Base-by-base conservation (phyloP, 805 yeast genomes). In the Starmerella lactis-condensi region DNA sequence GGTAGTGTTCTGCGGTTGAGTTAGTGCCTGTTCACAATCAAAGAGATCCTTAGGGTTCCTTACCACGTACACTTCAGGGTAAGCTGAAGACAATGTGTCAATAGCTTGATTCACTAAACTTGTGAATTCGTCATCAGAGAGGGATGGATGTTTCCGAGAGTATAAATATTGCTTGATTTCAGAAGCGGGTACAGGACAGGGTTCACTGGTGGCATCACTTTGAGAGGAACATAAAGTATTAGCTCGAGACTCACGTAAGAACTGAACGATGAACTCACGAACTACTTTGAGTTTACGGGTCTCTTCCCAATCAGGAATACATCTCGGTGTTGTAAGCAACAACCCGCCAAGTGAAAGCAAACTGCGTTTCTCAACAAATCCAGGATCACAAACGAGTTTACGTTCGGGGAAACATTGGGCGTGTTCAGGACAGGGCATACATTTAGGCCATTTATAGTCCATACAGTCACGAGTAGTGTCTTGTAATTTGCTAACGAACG, bases 391-490 rank as follows among this genome's bases (percentile, higher is more conserved):
- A 34, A 64, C 69, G 6, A 77, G 46, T 31, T 62, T 57, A 43
- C 75, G 57, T 27, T 61, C 49, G 16, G 69, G 67, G 40, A 62
- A 69, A 53, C 96, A 85, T 23, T 67, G 58, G 1, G 83, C 89
- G 53, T 83, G 72, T 3, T 61, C 65, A 2, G 96, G 95, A 48
- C 96, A 85, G 17, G 66, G 66, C 4, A 65, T 54, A 55, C 98
- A 85, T 14, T 24, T 31, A 10, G 45, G 45, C 33, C 42, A 32
- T 18, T 24, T 33, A 4, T 18, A 29, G 29, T 40, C 45, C 34
- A 41, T 28, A 6, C 22, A 21, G n/a, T 25, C 36, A 14, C 41
- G 32, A 14, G 29, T 28, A 9, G 12, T 8, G 15, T 30, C 25
- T 37, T 38, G 41, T 8, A 29, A 16, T 8, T 14, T 13, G 17